Evolutionary conservation across 1,284 basidiomycete genomes (phyloP), one percentile per base, ranked within the genome.

Genomic region (Peniophora sp.): DNA sequence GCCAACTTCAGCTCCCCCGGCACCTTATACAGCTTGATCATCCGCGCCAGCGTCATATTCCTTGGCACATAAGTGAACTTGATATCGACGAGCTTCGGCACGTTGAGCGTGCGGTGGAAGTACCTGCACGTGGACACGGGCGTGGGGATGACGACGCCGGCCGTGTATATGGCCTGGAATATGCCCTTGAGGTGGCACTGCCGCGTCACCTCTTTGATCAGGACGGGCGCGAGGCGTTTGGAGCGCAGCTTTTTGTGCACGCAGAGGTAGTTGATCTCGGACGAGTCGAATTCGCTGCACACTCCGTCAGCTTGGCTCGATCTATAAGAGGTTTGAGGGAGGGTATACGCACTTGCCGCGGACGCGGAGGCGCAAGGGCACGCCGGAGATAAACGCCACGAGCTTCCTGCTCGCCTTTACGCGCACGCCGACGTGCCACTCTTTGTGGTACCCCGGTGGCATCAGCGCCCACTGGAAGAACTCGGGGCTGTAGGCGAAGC

Each of bases 161-260:
- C 95, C 0, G 97, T 99, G 67, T 99, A 99, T 51, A 99, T 91
- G 3, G 97, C 97, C 68, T 99, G 97, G 73, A 97, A 99, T 48
- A 97, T 77, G 47, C 93, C 90, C 54, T 83, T 79, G 17, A 98
- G 73, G 66, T 99, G 85, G 55, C 92, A 91, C 62, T 92, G 90
- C 15, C 97, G 81, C 0, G 97, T 99, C 24, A 99, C 90, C 67
- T 99, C 97, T 68, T 98, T 97, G 72, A 99, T 99, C 48, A 99
- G 78, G 23, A 99, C 91, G 0, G 97, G 97, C 0, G 97, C 88
- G 17, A 99, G 77, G 34, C 97, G 88, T 67, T 98, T 99, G 3
- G 92, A 91, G 12, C 97, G 86, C 46, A 99, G 73, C 68, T 97
- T 97, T 73, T 99, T 99, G 78, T 98, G 96, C 3, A 98, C 86